Evolutionary conservation across 2,329 filamentous ascomycete genomes (phyloP), one percentile per base, ranked within the genome.

Genomic region (Arthroderma sp.): DNA sequence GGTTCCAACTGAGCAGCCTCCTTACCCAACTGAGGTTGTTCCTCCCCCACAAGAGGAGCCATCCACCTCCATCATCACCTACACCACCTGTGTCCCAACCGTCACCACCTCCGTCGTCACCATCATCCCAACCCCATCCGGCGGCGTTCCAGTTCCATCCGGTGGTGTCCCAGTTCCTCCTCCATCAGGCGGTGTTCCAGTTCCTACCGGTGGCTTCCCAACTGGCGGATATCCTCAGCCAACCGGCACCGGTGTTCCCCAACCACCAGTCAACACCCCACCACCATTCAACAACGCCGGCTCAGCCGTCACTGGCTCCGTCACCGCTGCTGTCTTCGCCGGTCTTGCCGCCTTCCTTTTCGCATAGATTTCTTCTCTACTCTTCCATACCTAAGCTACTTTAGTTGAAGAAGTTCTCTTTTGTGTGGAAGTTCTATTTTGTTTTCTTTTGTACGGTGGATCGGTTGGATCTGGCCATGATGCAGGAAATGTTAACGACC

Each of bases 31-130:
- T 28, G 11, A 33, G 29, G 10, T 32, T 22, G 32, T 36, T 28
- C 10, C 38, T 38, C 10, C 22, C 34, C 37, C 30, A 22, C n/a
- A 31, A 15, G 29, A 29, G 9, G n/a, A 11, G 31, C 47, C 47
- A 41, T 50, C 38, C 48, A 51, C 47, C 49, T 48, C 49, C 34
- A 38, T 48, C 34, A 77, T 66, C 3, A 78, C 63, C 50, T 77
- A 77, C 38, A 75, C 64, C 27, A 73, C 68, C 57, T 77, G 73
- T 30, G 60, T 65, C 22, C 50, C 50, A 45, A 48, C 47, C 34
- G 49, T 47, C 43, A 51, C 45, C 30, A 48, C 45, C 37, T 52
- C 50, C 43, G 36, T 42, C 33, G 45, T 50, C 40, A 45, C 47
- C 38, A 37, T 49, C 42, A 36, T 40, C 42, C 50, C 50, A 37